Evolutionary conservation across 306 rosid species (phyloP).

Genomic region (Abrus precatorius): DNA sequence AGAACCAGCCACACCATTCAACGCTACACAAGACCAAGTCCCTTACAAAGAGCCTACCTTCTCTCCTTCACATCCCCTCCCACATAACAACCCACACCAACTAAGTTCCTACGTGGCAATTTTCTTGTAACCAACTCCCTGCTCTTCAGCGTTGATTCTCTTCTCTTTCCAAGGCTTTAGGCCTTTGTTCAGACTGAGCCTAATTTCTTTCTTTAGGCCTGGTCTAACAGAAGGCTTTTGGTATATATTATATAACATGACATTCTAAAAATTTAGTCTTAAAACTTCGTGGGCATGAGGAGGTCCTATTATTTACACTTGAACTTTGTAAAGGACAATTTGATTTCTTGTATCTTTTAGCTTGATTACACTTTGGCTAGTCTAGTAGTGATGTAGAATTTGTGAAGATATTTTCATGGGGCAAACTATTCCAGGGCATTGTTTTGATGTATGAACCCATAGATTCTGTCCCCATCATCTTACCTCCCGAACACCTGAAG

Average conservation of each 20-base stretch:
- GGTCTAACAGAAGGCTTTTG: background rate
- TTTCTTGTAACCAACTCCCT: too few species aligned
- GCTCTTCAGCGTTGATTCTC: too few species aligned
- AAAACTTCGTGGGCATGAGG: background rate
- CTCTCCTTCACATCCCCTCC: background rate
- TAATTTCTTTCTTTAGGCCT: background rate
- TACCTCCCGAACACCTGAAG: background rate
- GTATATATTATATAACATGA: background rate
- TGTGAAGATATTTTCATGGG: background rate
- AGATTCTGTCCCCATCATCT: background rate
- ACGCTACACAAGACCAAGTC: background rate
- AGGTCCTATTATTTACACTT: background rate
- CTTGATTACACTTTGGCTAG: slow-evolving; percentile 1
- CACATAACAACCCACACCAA: background rate
- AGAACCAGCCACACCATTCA: background rate
- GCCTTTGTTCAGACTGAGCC: too few species aligned
- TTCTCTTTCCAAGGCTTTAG: too few species aligned
- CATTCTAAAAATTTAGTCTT: background rate
- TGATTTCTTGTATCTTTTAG: background rate
- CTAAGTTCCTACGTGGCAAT: too few species aligned
- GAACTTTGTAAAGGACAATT: background rate
- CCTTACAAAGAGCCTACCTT: background rate
- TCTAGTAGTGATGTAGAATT: slow-evolving; percentile 18
- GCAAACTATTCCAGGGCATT: background rate
- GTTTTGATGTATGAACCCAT: slow-evolving; percentile 9